A percentile compares a stretch with the other conserved stretches of the same genome.
Conservation (phyloP, 2,329 filamentous ascomycete species). For the Metarhizium sp. region DNA sequence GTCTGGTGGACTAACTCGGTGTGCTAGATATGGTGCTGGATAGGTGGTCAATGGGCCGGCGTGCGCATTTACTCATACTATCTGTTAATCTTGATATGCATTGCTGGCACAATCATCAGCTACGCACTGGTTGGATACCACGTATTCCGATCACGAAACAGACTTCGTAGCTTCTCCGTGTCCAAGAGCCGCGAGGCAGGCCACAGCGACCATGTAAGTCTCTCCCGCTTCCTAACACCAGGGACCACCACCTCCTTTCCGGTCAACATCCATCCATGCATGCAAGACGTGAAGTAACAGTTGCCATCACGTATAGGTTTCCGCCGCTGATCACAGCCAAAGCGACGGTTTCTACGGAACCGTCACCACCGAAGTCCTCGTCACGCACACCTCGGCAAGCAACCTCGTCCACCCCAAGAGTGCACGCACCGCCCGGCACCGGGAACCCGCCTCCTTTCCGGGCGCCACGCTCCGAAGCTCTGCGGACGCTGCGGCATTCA, state of each 20-base stretch:
- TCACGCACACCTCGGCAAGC: conserved; percentile 22
- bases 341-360: conserved; percentile 34
- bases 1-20: not conserved
- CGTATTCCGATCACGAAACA: conserved; percentile 49
- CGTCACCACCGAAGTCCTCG: conserved; percentile 43
- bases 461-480: conserved; percentile 9
- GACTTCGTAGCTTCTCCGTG: conserved; percentile 41
- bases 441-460: conserved; percentile 3
- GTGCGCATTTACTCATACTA: conserved; percentile 54
- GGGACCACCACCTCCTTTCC: not conserved
- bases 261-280: too few relatives aligned
- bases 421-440: conserved; percentile 13
- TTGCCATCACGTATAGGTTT: too few relatives aligned
- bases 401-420: conserved; percentile 14
- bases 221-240: not conserved
- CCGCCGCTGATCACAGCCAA: not conserved
- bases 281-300: too few relatives aligned
- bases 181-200: conserved; percentile 20
- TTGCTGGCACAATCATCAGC: conserved; percentile 42
- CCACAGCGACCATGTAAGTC: conserved; percentile 23
- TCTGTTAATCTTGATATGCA: conserved; percentile 52
- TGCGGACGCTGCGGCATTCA: conserved; percentile 20
- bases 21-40: conserved; percentile 53
- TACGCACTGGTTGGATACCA: conserved; percentile 50
- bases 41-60: conserved; percentile 41